Evolutionary conservation across 176 grass and related monocot species (phyloP).

Genomic region (Oryza meridionalis): DNA sequence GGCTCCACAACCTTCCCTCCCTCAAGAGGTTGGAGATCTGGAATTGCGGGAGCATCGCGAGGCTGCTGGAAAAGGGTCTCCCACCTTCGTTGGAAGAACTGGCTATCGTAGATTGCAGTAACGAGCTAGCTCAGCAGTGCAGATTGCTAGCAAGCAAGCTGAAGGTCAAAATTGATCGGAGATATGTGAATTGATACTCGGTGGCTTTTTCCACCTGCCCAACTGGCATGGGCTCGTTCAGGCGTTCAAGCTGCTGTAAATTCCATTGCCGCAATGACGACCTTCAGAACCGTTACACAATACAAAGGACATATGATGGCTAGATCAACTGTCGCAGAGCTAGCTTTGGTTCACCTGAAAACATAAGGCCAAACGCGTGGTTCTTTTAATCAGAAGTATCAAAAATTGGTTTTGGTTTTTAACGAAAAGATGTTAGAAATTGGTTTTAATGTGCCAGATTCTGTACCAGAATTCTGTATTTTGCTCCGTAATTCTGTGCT

Average conservation of each 20-base stretch:
- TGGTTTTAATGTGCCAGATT: too few relatives aligned
- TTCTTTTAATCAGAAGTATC: background rate
- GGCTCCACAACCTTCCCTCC: slow-evolving; percentile 20
- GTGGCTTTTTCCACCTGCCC: too few relatives aligned
- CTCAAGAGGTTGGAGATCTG: background rate
- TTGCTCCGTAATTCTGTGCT: background rate
- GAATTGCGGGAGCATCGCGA: accelerated
- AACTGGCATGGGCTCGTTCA: too few relatives aligned
- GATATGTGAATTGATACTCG: background rate
- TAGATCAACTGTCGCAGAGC: background rate
- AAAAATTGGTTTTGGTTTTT: background rate
- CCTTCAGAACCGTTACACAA: background rate
- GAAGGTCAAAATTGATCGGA: accelerated
- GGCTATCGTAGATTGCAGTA: accelerated
- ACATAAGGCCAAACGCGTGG: background rate
- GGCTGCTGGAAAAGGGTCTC: slow-evolving; percentile 6
- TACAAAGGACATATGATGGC: background rate
- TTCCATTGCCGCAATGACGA: background rate
- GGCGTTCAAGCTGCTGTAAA: too few relatives aligned
- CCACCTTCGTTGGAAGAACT: slow-evolving; percentile 5
- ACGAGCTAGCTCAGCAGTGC: background rate
- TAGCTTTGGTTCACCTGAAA: background rate
- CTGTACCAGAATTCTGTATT: background rate
- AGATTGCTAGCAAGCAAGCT: background rate
- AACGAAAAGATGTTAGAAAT: background rate